phyloP scores from a whole-genome alignment of 2,329 filamentous ascomycete genomes.

The Diplodia sapinea region DNA sequence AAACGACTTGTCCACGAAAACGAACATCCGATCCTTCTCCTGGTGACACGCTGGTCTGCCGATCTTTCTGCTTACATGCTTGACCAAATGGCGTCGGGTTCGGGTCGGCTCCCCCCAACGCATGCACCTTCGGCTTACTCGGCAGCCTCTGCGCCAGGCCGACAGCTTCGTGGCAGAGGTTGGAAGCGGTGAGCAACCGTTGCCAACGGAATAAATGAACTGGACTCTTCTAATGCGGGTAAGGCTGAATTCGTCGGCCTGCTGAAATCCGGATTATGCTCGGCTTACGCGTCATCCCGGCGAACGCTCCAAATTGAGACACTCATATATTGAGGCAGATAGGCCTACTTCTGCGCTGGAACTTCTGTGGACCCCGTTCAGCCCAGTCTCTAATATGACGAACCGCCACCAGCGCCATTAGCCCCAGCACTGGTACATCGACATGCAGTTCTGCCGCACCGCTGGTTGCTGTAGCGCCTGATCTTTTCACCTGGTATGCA shows the following conservation, averaged over 20 bases:
- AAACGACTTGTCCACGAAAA: slow-evolving; percentile 11
- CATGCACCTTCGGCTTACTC: slow-evolving; percentile 3
- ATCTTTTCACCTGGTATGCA: slow-evolving; percentile 15
- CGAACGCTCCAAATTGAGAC: slow-evolving; percentile 15
- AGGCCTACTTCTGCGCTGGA: slow-evolving; percentile 14
- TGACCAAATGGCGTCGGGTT: not conserved
- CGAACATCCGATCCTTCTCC: not conserved
- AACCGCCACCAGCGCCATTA: slow-evolving; percentile 16
- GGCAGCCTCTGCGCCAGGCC: not conserved
- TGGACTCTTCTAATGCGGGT: not conserved
- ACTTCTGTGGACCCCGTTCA: slow-evolving; percentile 11
- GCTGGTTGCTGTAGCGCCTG: not conserved
- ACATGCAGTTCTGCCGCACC: slow-evolving; percentile 14
- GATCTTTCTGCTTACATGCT: slow-evolving; percentile 3
- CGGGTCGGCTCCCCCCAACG: slow-evolving; percentile 1
- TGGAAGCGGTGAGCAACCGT: slow-evolving; percentile 1
- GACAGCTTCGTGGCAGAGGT: not conserved
- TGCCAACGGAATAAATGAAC: not conserved
- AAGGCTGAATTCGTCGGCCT: slow-evolving; percentile 9
- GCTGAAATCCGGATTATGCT: slow-evolving; percentile 15
- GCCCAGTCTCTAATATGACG: slow-evolving; percentile 9
- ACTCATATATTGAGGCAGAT: slow-evolving; percentile 26
- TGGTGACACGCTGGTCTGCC: not conserved
- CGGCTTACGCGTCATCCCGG: slow-evolving; percentile 25
- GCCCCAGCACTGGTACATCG: not conserved